Base-by-base conservation (phyloP, 768 basidiomycete species). In the Auricularia auricula-judae region DNA sequence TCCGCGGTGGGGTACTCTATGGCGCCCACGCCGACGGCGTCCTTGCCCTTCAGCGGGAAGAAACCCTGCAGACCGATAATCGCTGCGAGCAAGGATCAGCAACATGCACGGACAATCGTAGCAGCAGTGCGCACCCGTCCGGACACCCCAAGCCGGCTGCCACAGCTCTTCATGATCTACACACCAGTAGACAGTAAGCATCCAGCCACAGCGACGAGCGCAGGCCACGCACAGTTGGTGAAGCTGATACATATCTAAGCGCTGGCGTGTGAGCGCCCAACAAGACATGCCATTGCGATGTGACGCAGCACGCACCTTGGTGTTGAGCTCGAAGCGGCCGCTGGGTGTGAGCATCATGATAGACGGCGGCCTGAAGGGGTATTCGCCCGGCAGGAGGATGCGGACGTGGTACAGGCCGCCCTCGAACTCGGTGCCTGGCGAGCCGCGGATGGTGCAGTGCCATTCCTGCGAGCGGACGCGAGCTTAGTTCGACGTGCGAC, bases 101-200 rank as follows among this genome's bases (percentile, higher is more conserved):
- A 43, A 23, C 58, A 63, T 36, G 35, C 60, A 16, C 8, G 23
- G 36, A 66, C 47, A 47, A 70, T 68, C 54, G 42, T 1, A 16
- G 61, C 68, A 66, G 33, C 23, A 44, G 58, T 21, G 63, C 81
- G 66, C 65, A 89, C 90, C 94, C 64, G 95, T 98, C 67, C 96
- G 84, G 21, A 98, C 91, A 64, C 96, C 96, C 96, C 96, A 98
- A 33, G 93, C 93, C 43, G 96, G 96, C 74, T 98, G 94, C 96
- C 96, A 98, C 36, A 91, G 80, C 69, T 98, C 96, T 75, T 94
- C 92, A 68, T 98, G 94, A 79, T 96, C 89, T 92, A 70, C 51
- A 65, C 33, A 29, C 36, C 53, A 21, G n/a, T 34, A 33, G 34
- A 63, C 51, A 60, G 66, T 42, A 39, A 61, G 66, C 66, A 65